phyloP scores from a whole-genome alignment of 805 yeast species.

The Crinitomyces ghanaensis region DNA sequence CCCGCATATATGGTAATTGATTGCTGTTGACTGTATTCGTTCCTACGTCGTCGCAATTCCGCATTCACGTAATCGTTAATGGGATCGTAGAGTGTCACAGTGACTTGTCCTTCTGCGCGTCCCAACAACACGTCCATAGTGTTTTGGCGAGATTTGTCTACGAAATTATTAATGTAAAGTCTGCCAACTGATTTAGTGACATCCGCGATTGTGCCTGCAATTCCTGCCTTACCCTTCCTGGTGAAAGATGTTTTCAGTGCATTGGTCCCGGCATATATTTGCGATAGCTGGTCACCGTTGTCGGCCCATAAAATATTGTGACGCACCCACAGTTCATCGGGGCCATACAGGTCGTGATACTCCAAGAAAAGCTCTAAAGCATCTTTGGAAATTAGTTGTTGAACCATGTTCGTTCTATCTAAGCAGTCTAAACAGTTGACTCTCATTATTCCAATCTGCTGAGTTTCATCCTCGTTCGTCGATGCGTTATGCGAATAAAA shows the following conservation, averaged over 20 bases:
- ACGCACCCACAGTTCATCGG: constrained; percentile 49
- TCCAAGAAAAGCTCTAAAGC: constrained; percentile 39
- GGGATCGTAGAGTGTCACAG: constrained; percentile 78
- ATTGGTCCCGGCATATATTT: constrained; percentile 94
- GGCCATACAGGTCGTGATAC: constrained; percentile 34
- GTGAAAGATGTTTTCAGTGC: constrained; percentile 93
- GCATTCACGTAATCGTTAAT: constrained; percentile 71
- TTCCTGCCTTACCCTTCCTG: constrained; percentile 88
- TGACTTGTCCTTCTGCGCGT: constrained; percentile 53
- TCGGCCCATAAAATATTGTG: constrained; percentile 95
- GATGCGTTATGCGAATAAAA: constrained; percentile 64
- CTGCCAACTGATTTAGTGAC: constrained; percentile 93
- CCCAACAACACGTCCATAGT: constrained; percentile 83
- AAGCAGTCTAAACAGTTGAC: constrained; percentile 92
- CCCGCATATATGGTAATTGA: constrained; percentile 64
- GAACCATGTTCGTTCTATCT: constrained; percentile 82
- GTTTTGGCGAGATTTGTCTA: constrained; percentile 82
- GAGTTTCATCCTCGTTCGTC: constrained; percentile 38
- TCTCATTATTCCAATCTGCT: constrained; percentile 85
- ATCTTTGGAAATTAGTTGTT: constrained; percentile 61
- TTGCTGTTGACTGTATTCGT: constrained; percentile 48
- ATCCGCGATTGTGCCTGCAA: constrained; percentile 95
- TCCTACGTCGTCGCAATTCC: constrained; percentile 39
- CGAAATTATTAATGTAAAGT: constrained; percentile 90
- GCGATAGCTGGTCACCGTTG: constrained; percentile 93